phyloP scores from a whole-genome alignment of 257 asterid genomes.

The Solanum sejunctum region DNA sequence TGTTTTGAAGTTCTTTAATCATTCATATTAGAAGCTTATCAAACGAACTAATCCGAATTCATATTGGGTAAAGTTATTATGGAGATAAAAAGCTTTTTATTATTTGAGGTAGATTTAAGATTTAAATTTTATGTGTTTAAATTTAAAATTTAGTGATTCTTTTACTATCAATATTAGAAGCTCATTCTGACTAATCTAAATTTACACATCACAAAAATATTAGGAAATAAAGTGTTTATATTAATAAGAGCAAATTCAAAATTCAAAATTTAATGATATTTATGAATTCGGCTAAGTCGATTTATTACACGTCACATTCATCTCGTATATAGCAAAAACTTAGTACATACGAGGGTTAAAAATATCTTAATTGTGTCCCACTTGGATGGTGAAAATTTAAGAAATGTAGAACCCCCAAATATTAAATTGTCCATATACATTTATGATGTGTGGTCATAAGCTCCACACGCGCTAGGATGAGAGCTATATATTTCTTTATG shows the following conservation, averaged over 20 bases:
- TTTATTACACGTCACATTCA: no score
- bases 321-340: background rate
- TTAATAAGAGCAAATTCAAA: no score
- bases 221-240: no score
- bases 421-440: background rate
- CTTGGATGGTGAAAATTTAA: background rate
- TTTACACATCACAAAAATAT: no score
- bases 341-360: accelerated
- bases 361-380: background rate
- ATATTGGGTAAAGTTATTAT: no score
- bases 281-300: no score
- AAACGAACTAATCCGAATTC: no score
- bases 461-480: background rate
- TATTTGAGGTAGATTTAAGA: background rate
- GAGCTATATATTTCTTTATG: background rate
- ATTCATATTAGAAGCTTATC: accelerated
- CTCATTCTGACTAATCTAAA: no score
- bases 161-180: no score
- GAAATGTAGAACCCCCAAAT: background rate
- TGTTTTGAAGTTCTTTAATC: no score
- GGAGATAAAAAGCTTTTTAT: background rate
- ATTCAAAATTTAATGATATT: no score
- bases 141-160: no score
- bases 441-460: background rate
- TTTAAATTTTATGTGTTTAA: background rate